Evolutionary conservation across 176 grass and related monocot genomes (phyloP), one percentile per base, ranked within the genome.

Genomic region (Zoysia pacifica): DNA sequence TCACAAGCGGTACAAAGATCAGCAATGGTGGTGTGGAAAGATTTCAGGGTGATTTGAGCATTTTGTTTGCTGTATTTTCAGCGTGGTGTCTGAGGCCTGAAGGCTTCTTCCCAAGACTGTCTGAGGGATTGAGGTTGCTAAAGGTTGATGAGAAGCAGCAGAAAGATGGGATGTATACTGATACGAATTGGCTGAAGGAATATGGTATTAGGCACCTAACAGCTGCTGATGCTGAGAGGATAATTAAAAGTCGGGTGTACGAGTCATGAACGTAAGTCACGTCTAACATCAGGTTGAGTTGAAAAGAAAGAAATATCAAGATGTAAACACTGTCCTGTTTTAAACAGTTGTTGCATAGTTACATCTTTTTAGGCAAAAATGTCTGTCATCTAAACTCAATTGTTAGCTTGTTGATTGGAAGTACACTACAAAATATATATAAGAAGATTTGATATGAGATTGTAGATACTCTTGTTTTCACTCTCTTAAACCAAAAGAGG

Each of bases 51-150:
- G 88, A 95, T 74, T 38, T 95, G 44, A 85, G 86, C 69, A 79
- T 89, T 65, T 54, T 95, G 78, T 86, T 93, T 62, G 84, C 86
- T 11, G 70, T 93, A 62, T 99, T 99, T 62, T 85, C 77, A 69
- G 82, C 92, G 7, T 99, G 96, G 96, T 99, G 96, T 91, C 59
- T 99, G 70, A 93, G 93, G 73, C 96, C 93, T 7, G 90, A 91
- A 85, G 90, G 88, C 54, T 95, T 99, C 72, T 99, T 99, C 45
- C 80, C 88, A 10, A 93, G 60, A 62, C 60, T 99, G 64, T 78
- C 72, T 0, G 92, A 99, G 8, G 90, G 82, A 69, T 65, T 90
- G 73, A 99, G 75, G 66, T 19, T 99, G 64, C 67, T 93, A 42
- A 83, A 88, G 48, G 56, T 82, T 66, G 88, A 89, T 50, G 79